These are phyloP conservation scores for Cladochytrium replicatum DNA, from an alignment of 192 early-diverging fungal genomes.

Conservation along the genomic window DNA sequence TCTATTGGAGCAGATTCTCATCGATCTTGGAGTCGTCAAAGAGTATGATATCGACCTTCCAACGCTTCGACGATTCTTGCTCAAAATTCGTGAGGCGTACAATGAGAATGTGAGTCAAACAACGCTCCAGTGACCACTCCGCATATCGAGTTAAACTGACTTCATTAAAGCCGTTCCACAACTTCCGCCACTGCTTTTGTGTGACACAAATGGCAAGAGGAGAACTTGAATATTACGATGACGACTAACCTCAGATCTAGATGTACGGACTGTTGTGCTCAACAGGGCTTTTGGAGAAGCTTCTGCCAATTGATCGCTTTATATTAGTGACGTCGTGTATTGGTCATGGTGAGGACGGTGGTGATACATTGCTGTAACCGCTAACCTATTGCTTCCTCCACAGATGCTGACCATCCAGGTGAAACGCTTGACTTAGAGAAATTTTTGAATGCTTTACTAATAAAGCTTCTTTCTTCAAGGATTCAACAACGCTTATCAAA, in stretches of 20 bases:
- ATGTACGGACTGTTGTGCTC: slow-evolving; percentile 31
- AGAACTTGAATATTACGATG: background rate
- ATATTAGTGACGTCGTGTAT: slow-evolving; percentile 22
- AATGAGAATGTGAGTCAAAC: slow-evolving; percentile 12
- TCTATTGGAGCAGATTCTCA: slow-evolving; percentile 31
- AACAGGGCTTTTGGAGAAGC: slow-evolving; percentile 22
- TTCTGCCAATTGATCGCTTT: slow-evolving; percentile 27
- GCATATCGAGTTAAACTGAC: slow-evolving; percentile 1
- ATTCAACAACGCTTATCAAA: slow-evolving; percentile 43
- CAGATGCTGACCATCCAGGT: slow-evolving; percentile 24
- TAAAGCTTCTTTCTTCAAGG: slow-evolving; percentile 11
- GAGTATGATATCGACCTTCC: slow-evolving; percentile 20
- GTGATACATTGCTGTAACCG: too few species aligned
- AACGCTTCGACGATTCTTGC: slow-evolving; percentile 19
- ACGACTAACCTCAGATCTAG: slow-evolving; percentile 7
- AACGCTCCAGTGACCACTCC: background rate
- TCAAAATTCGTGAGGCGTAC: slow-evolving; percentile 18
- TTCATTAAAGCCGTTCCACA: slow-evolving; percentile 28
- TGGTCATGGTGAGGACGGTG: slow-evolving; percentile 22
- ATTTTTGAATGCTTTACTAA: background rate
- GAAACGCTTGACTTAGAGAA: background rate
- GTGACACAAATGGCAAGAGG: slow-evolving; percentile 33
- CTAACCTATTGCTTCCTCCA: background rate
- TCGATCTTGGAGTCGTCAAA: slow-evolving; percentile 20
- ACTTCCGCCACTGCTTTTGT: slow-evolving; percentile 39